A percentile compares a stretch with the other conserved stretches of the same genome.
Evolutionary conservation across 768 basidiomycete species (phyloP).

Genomic region (Kwoniella sp.): DNA sequence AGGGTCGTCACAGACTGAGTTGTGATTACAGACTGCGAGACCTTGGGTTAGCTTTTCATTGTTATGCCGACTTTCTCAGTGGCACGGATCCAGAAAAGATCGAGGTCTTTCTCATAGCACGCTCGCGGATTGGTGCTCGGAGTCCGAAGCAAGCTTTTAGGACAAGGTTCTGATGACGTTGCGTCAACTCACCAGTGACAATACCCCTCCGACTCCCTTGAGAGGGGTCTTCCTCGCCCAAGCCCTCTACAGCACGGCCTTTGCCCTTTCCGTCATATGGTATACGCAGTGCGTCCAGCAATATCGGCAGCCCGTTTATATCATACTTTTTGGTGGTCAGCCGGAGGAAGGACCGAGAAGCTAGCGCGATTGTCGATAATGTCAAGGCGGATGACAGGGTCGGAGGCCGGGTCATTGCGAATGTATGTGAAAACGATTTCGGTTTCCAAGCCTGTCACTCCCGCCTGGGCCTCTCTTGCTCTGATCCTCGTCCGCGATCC

Average conservation of each 20-base stretch:
- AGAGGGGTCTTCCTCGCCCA: constrained; percentile 75
- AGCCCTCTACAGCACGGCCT: constrained; percentile 19
- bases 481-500: too few species aligned
- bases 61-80: too few species aligned
- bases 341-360: constrained; percentile 76
- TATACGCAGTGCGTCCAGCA: constrained; percentile 66
- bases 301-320: constrained; percentile 69
- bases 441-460: too few species aligned
- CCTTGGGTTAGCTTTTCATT: too few species aligned
- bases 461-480: too few species aligned
- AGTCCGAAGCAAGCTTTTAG: not conserved
- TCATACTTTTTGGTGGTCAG: constrained; percentile 67
- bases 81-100: too few species aligned
- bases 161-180: constrained; percentile 8
- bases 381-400: constrained; percentile 62
- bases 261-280: constrained; percentile 26
- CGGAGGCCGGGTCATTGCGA: constrained; percentile 26
- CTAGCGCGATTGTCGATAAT: constrained; percentile 69
- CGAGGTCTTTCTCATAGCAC: too few species aligned
- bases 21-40: constrained; percentile 93
- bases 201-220: constrained; percentile 34
- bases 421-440: not conserved
- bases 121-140: too few species aligned
- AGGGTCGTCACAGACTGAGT: constrained; percentile 69
- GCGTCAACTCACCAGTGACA: constrained; percentile 38